Conservation (phyloP, 2,329 filamentous ascomycete species). For the Calonectria pteridis region DNA sequence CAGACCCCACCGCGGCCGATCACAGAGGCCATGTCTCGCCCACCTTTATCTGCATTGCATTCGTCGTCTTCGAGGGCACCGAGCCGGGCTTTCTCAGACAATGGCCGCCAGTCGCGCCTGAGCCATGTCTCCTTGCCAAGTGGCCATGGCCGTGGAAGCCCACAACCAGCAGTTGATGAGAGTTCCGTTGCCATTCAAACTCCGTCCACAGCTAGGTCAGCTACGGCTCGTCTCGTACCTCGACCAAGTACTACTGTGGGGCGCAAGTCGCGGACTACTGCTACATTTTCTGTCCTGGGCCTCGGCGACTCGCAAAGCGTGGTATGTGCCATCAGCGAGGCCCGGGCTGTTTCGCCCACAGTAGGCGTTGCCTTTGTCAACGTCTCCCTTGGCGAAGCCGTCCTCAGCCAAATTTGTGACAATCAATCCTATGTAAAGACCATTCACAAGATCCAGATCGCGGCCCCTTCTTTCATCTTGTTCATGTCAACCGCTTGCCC, state of each 20-base stretch:
- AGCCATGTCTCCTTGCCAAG: background rate
- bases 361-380: slow-evolving; percentile 92
- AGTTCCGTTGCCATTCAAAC: slow-evolving; percentile 29
- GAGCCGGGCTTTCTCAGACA: slow-evolving; percentile 33
- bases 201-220: slow-evolving; percentile 30
- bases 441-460: slow-evolving; percentile 86
- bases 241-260: slow-evolving; percentile 58
- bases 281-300: slow-evolving; percentile 55
- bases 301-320: slow-evolving; percentile 73
- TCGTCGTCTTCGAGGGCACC: slow-evolving; percentile 20
- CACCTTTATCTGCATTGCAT: background rate
- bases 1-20: background rate
- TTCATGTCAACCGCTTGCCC: slow-evolving; percentile 78
- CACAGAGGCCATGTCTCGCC: slow-evolving; percentile 17
- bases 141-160: background rate
- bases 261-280: slow-evolving; percentile 57
- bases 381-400: slow-evolving; percentile 83
- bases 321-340: slow-evolving; percentile 90
- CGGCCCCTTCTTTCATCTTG: slow-evolving; percentile 83
- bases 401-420: slow-evolving; percentile 92
- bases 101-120: background rate
- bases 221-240: slow-evolving; percentile 38
- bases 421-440: slow-evolving; percentile 92
- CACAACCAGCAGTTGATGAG: slow-evolving; percentile 22
- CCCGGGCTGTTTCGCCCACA: slow-evolving; percentile 85